phyloP scores from a whole-genome alignment of 192 early-diverging fungal genomes.

The Umbelopsis ramanniana region DNA sequence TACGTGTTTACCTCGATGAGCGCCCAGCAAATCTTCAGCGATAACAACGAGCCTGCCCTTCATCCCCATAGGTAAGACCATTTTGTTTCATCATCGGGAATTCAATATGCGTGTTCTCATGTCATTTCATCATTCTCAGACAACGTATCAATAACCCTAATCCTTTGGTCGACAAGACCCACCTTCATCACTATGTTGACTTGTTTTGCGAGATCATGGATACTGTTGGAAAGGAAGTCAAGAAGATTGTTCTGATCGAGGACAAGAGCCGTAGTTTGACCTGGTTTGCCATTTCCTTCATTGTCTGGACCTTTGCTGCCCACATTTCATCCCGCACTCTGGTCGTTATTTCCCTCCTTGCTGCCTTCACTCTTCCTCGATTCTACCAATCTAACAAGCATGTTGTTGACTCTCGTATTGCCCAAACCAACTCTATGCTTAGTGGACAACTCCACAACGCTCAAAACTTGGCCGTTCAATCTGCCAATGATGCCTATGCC shows the following conservation, averaged over 20 bases:
- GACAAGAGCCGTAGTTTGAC: constrained; percentile 24
- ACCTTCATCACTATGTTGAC: constrained; percentile 14
- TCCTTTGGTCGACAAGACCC: constrained; percentile 18
- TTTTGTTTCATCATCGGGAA: background rate
- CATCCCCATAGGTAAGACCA: constrained; percentile 15
- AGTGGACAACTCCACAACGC: constrained; percentile 1
- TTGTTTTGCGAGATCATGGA: constrained; percentile 20
- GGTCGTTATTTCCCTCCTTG: constrained; percentile 16
- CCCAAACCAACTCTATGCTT: constrained; percentile 23
- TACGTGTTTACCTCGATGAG: constrained; percentile 27
- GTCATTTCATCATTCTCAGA: background rate
- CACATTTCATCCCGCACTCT: constrained; percentile 25
- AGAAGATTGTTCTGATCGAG: constrained; percentile 29
- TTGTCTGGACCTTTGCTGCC: constrained; percentile 28
- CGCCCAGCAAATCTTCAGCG: constrained; percentile 21
- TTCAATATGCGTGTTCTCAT: background rate
- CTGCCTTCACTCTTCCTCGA: constrained; percentile 30
- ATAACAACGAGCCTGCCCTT: constrained; percentile 11
- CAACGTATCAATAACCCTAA: background rate
- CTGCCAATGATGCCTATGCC: constrained; percentile 26
- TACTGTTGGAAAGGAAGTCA: constrained; percentile 20
- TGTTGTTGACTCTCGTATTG: constrained; percentile 26
- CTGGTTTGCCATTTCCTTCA: constrained; percentile 26
- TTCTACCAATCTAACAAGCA: constrained; percentile 35
- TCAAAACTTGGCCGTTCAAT: constrained; percentile 14